Base-by-base conservation (phyloP, 2,329 filamentous ascomycete species). In the Botrytis pseudocinerea region DNA sequence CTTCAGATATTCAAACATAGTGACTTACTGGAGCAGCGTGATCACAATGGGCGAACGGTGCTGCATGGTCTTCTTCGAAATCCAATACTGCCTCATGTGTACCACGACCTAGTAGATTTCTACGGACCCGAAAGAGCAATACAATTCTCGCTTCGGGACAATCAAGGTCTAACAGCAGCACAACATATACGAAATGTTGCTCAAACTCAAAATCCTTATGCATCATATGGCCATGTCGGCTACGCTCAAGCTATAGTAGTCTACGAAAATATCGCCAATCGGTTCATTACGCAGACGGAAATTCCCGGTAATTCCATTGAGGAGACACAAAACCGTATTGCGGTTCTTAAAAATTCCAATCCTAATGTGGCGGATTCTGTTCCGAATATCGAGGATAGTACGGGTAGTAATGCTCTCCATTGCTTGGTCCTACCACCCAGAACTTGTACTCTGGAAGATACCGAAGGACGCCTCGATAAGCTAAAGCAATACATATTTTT, bases 11-110 rank as follows among this genome's bases (percentile, higher is more conserved):
- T 73, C 40, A 71, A 71, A n/a, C 51, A 59, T 35, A 48, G 40
- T 16, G 72, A 61, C 18, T 35, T 73, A 32, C 40, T 73, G n/a
- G 72, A 73, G 32, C 68, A 71, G 28, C 60, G 68, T 35, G 72
- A 73, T 59, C 72, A 60, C 28, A 51, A 73, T 25, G 72, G 68
- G 22, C 66, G 61, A 71, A 71, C 68, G 9, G 68, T 73, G 7
- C 38, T 66, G 7, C 68, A 73, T 42, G 61, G 51, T 48, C 40
- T 73, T 42, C 72, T 73, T 48, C 68, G 61, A 48, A 35, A 65
- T 32, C 72, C 61, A 51, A 59, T 73, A 38, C n/a, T 48, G 14
- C 72, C 60, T 28, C 61, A 62, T 20, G 40, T 71, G 25, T 73
- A 60, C 18, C 72, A 64, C 12, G 68, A 71, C 10, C 46, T 71